A percentile compares a stretch with the other conserved stretches of the same genome.
phyloP scores from a whole-genome alignment of 2,329 filamentous ascomycete species.

The Fusarium sp. region DNA sequence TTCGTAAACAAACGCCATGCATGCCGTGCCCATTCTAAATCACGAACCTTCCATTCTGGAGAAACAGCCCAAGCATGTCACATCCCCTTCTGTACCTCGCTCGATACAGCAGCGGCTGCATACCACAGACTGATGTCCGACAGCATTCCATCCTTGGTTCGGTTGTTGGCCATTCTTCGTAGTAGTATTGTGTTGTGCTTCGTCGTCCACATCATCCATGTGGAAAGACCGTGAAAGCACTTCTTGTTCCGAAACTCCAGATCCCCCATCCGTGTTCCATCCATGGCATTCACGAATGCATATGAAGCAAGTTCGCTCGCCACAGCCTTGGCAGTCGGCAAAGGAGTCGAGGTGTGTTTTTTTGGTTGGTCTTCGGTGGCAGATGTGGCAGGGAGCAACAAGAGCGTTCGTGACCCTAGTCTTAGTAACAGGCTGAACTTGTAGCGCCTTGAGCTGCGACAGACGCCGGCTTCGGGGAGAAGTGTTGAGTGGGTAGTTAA shows the following conservation, averaged over 20 bases:
- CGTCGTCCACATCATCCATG: slow-evolving; percentile 63
- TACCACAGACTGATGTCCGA: slow-evolving; percentile 65
- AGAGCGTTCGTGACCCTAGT: slow-evolving; percentile 39
- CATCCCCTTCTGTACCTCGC: slow-evolving; percentile 71
- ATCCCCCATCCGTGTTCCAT: slow-evolving; percentile 51
- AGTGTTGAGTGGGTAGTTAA: slow-evolving; percentile 5
- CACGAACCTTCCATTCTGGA: slow-evolving; percentile 56
- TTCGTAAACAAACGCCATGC: slow-evolving; percentile 24
- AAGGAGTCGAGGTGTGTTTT: slow-evolving; percentile 75
- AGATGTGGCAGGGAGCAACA: slow-evolving; percentile 73
- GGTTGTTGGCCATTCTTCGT: slow-evolving; percentile 26
- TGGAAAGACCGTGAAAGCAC: slow-evolving; percentile 60
- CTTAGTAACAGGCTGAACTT: slow-evolving; percentile 35
- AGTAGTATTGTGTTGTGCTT: slow-evolving; percentile 22
- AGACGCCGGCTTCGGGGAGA: slow-evolving; percentile 45
- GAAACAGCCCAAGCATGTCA: slow-evolving; percentile 74
- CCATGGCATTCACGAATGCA: slow-evolving; percentile 74
- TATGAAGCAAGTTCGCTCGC: slow-evolving; percentile 74
- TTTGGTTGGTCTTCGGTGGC: slow-evolving; percentile 72
- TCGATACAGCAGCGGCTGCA: slow-evolving; percentile 79
- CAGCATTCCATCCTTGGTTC: slow-evolving; percentile 54
- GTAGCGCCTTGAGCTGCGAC: slow-evolving; percentile 45
- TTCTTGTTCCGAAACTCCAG: slow-evolving; percentile 51
- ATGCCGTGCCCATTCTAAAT: slow-evolving; percentile 5
- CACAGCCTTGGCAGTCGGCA: slow-evolving; percentile 72